These are phyloP conservation scores for Apiospora rasikravindrae DNA, from an alignment of 2,329 filamentous ascomycete species.

Conservation along the genomic window DNA sequence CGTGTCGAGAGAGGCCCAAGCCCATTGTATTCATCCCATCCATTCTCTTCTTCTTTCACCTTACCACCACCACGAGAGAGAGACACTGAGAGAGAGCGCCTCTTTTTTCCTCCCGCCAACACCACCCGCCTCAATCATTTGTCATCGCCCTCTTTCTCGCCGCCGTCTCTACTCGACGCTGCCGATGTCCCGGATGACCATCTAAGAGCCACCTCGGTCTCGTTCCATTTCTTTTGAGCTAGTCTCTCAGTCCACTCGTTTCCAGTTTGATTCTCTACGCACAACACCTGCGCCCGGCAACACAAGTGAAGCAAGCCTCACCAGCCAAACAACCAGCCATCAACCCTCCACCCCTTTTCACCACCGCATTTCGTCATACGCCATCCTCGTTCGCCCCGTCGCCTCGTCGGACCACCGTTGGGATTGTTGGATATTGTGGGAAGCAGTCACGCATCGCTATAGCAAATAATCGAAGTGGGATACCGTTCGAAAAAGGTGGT, in stretches of 20 bases:
- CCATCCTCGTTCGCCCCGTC: constrained; percentile 2
- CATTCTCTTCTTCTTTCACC: constrained; percentile 15
- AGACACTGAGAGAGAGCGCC: background rate
- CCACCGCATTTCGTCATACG: background rate
- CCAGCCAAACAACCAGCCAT: constrained; percentile 10
- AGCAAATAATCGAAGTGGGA: background rate
- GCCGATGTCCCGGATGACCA: constrained; percentile 34
- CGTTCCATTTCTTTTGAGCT: constrained; percentile 46
- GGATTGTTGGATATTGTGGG: background rate
- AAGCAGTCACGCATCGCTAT: background rate
- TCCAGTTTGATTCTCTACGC: constrained; percentile 28
- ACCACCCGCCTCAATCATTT: constrained; percentile 8
- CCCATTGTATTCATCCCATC: constrained; percentile 13
- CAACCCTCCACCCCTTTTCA: background rate
- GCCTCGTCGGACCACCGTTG: background rate
- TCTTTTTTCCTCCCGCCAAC: constrained; percentile 7
- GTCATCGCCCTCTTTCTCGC: constrained; percentile 8
- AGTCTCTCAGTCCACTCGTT: constrained; percentile 55
- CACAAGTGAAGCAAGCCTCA: constrained; percentile 16
- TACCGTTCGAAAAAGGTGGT: background rate
- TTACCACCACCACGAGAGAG: constrained; percentile 5
- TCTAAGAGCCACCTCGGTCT: constrained; percentile 34
- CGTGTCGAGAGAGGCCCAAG: constrained; percentile 16
- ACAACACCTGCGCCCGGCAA: background rate
- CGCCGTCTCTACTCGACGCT: constrained; percentile 20